These are phyloP conservation scores for Astrocystis sublimbata DNA, from an alignment of 495 filamentous ascomycete species.

Conservation along the genomic window DNA sequence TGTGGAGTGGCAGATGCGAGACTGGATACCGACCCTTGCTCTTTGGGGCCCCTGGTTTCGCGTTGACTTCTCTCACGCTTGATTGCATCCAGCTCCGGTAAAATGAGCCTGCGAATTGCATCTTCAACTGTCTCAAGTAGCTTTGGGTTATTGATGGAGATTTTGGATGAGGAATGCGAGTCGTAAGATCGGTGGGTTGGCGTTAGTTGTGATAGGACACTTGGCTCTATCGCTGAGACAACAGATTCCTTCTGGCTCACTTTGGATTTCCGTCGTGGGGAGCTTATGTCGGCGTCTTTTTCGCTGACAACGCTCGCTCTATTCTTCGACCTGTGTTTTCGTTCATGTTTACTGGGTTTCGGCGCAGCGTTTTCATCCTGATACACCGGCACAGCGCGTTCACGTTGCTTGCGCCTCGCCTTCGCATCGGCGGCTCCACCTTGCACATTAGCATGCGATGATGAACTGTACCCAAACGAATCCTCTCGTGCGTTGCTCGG, in stretches of 20 bases:
- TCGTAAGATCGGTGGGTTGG: slow-evolving; percentile 70
- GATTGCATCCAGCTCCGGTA: slow-evolving; percentile 87
- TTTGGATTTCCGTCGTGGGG: slow-evolving; percentile 63
- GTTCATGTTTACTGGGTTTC: slow-evolving; percentile 41
- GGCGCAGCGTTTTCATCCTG: slow-evolving; percentile 28
- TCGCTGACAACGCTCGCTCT: slow-evolving; percentile 66
- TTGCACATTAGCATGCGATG: slow-evolving; percentile 33
- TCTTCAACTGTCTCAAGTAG: slow-evolving; percentile 95
- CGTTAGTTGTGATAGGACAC: slow-evolving; percentile 65
- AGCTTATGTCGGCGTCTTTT: slow-evolving; percentile 57
- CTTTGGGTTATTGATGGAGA: slow-evolving; percentile 92
- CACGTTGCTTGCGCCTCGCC: slow-evolving; percentile 42
- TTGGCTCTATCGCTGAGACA: slow-evolving; percentile 68
- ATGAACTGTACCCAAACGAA: slow-evolving; percentile 31
- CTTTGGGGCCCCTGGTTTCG: slow-evolving; percentile 53
- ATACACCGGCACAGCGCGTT: too few relatives aligned
- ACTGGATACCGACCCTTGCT: slow-evolving; percentile 55
- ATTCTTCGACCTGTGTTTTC: slow-evolving; percentile 57
- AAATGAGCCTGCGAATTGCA: slow-evolving; percentile 85
- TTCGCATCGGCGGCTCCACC: slow-evolving; percentile 54
- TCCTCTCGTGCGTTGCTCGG: slow-evolving; percentile 37
- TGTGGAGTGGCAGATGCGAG: slow-evolving; percentile 61
- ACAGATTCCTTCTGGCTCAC: slow-evolving; percentile 62
- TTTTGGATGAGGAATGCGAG: slow-evolving; percentile 74
- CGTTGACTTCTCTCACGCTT: slow-evolving; percentile 80